Conservation (phyloP, 202 grass and related monocot species). For the Panicum virgatum region DNA sequence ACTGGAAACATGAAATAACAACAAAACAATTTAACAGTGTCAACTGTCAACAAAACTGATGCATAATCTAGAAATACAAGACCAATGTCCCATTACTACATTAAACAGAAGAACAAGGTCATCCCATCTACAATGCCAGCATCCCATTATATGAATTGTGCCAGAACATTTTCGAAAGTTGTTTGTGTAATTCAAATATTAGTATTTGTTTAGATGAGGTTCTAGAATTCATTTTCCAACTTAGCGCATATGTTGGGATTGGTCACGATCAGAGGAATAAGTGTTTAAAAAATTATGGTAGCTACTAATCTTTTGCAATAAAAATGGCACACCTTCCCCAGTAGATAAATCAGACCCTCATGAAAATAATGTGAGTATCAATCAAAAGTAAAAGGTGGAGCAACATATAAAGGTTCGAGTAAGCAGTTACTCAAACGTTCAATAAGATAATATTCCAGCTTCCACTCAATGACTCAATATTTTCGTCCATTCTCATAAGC, state of each 20-base stretch:
- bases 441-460: slow-evolving; percentile 12
- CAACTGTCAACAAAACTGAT: background rate
- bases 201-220: background rate
- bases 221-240: background rate
- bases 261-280: background rate
- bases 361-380: slow-evolving; percentile 1
- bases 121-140: background rate
- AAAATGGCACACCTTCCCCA: slow-evolving; percentile 8
- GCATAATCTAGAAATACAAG: background rate
- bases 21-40: background rate
- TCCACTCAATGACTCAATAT: background rate
- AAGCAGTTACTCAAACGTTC: background rate
- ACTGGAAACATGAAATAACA: background rate
- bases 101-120: background rate
- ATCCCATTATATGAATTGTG: background rate
- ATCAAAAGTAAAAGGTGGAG: background rate
- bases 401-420: background rate
- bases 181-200: too few relatives aligned
- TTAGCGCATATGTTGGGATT: background rate
- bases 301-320: background rate
- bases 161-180: too few relatives aligned
- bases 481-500: slow-evolving; percentile 1
- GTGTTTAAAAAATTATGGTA: slow-evolving; percentile 6
- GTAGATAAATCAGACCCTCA: background rate
- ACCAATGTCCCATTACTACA: slow-evolving; percentile 1